Percentiles rank a stretch among this genome's conserved stretches.
phyloP scores from a whole-genome alignment of 306 rosid species.

The Fragaria ananassa region DNA sequence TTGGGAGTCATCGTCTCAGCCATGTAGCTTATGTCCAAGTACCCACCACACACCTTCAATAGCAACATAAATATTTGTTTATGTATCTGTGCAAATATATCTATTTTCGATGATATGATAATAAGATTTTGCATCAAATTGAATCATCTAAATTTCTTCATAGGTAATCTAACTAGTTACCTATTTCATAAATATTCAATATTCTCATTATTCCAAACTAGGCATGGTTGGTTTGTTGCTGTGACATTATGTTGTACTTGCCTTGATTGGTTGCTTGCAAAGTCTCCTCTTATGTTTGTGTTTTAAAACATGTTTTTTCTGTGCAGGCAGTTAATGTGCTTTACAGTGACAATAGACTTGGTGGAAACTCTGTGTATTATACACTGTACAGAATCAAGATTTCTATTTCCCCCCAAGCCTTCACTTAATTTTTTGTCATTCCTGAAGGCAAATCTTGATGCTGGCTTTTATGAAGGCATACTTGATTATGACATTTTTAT shows the following conservation, averaged over 20 bases:
- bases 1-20: conserved; percentile 34
- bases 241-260: neutral
- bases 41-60: conserved; percentile 17
- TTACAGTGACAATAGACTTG: conserved; percentile 34
- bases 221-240: neutral
- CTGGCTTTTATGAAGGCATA: conserved; percentile 44
- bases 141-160: neutral
- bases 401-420: conserved; percentile 40
- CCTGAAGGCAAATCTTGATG: conserved; percentile 53
- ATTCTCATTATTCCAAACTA: neutral
- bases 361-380: conserved; percentile 44
- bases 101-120: neutral
- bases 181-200: neutral
- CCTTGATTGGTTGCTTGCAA: neutral
- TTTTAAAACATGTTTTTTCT: neutral
- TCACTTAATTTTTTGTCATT: conserved; percentile 35
- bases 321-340: conserved; percentile 41
- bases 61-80: neutral
- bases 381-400: conserved; percentile 66
- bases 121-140: neutral
- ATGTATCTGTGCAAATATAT: neutral
- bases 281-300: neutral
- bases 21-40: conserved; percentile 48
- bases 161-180: neutral
- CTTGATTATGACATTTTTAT: conserved; percentile 24